These are phyloP conservation scores for Phytophthora fragariaefolia DNA, from an alignment of 352 stramenopile genomes.

Conservation along the genomic window DNA sequence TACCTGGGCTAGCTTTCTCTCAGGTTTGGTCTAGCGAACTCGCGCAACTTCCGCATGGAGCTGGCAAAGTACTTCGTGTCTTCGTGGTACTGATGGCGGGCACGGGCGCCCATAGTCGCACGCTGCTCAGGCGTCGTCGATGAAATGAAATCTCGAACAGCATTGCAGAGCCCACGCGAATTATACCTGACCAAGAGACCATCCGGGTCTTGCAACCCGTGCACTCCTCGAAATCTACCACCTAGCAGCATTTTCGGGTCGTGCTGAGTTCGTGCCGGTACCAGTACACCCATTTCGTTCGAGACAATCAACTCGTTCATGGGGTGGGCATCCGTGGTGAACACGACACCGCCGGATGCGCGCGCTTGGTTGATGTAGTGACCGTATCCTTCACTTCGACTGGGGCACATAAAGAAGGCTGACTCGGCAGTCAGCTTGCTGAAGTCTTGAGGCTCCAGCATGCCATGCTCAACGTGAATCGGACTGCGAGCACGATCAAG, in stretches of 20 bases:
- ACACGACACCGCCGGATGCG: constrained; percentile 41
- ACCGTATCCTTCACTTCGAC: constrained; percentile 56
- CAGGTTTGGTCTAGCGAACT: constrained; percentile 19
- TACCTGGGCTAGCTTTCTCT: background rate
- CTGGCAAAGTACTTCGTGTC: constrained; percentile 49
- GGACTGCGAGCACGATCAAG: constrained; percentile 20
- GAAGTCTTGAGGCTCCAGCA: constrained; percentile 36
- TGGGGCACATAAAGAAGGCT: constrained; percentile 56
- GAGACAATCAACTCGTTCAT: constrained; percentile 59
- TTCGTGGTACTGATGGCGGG: constrained; percentile 42
- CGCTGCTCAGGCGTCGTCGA: constrained; percentile 34
- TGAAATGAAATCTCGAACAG: constrained; percentile 35
- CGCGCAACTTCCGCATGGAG: constrained; percentile 39
- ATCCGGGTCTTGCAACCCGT: constrained; percentile 22
- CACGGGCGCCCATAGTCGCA: constrained; percentile 19
- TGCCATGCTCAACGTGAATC: constrained; percentile 35
- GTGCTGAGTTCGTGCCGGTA: constrained; percentile 9
- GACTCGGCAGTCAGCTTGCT: constrained; percentile 48
- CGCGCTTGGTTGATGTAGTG: constrained; percentile 68
- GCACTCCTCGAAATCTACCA: constrained; percentile 21
- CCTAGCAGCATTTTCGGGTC: constrained; percentile 24
- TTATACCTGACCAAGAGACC: constrained; percentile 15
- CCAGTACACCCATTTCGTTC: constrained; percentile 46
- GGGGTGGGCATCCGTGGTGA: constrained; percentile 48
- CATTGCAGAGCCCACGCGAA: constrained; percentile 22